Percentiles rank a stretch among this genome's conserved stretches.
These are phyloP conservation scores for Casuarina equisetifolia DNA, from an alignment of 306 rosid genomes.

Conservation along the genomic window DNA sequence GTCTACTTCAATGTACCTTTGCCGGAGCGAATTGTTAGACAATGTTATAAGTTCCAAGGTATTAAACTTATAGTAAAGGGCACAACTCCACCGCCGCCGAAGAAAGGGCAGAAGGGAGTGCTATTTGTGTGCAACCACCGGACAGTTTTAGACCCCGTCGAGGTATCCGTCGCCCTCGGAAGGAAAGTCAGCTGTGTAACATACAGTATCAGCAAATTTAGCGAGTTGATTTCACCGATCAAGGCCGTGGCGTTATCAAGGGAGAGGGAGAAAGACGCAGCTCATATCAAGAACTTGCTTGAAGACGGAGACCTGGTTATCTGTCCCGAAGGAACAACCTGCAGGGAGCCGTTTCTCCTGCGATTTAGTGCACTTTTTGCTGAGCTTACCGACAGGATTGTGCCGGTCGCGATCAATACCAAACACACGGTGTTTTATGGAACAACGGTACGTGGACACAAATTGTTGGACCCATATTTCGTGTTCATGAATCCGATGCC, in stretches of 20 bases:
- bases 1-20: slow-evolving; percentile 75
- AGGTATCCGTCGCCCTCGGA: slow-evolving; percentile 66
- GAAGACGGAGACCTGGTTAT: slow-evolving; percentile 89
- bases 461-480: slow-evolving; percentile 80
- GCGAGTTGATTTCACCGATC: slow-evolving; percentile 80
- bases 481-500: slow-evolving; percentile 96
- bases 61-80: slow-evolving; percentile 70
- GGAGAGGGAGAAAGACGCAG: slow-evolving; percentile 86
- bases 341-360: slow-evolving; percentile 77
- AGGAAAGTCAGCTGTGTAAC: slow-evolving; percentile 94
- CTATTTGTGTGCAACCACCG: slow-evolving; percentile 87
- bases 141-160: slow-evolving; percentile 81
- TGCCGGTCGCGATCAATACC: slow-evolving; percentile 85
- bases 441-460: slow-evolving; percentile 69
- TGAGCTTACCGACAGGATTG: slow-evolving; percentile 76
- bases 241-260: slow-evolving; percentile 80
- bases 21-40: slow-evolving; percentile 68
- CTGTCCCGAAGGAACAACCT: slow-evolving; percentile 93
- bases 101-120: slow-evolving; percentile 70
- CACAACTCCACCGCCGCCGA: slow-evolving; percentile 80
- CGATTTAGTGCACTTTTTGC: slow-evolving; percentile 93
- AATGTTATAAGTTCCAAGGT: slow-evolving; percentile 75
- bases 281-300: slow-evolving; percentile 59
- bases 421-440: slow-evolving; percentile 86
- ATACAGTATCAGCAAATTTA: slow-evolving; percentile 83